Conservation (phyloP, 208 protist species). For the Wallacemonas sp. region DNA sequence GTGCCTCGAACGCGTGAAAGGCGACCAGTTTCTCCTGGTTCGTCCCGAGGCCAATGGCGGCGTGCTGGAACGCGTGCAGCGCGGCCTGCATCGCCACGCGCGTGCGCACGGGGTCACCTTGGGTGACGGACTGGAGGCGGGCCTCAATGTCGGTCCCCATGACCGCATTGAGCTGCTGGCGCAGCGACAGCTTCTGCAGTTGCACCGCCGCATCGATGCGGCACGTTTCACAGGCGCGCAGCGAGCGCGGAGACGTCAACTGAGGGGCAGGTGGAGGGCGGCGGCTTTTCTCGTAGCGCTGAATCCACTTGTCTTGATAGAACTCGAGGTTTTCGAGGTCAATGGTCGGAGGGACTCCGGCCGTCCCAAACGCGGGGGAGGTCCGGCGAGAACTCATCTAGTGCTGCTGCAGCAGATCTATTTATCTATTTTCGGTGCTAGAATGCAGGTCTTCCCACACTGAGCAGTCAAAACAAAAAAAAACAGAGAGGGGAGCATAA, state of each 20-base stretch:
- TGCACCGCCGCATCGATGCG: conserved; percentile 26
- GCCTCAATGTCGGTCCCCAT: conserved; percentile 24
- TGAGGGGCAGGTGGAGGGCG: conserved; percentile 38
- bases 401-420: no score
- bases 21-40: conserved; percentile 64
- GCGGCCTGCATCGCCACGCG: conserved; percentile 37
- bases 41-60: conserved; percentile 52
- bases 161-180: conserved; percentile 49
- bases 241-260: conserved; percentile 68
- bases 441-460: no score
- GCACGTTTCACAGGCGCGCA: conserved; percentile 39
- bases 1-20: conserved; percentile 35
- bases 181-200: conserved; percentile 53
- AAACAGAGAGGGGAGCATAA: no score
- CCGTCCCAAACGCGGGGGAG: neutral
- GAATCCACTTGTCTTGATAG: conserved; percentile 60
- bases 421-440: no score
- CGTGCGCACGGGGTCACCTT: neutral
- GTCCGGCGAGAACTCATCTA: neutral
- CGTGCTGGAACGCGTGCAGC: conserved; percentile 47
- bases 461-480: no score
- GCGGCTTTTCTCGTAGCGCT: conserved; percentile 30
- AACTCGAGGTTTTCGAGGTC: conserved; percentile 57
- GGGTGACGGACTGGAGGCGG: conserved; percentile 16
- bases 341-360: neutral